Base-by-base conservation (phyloP, 768 basidiomycete genomes). In the Plicaturopsis crispa region DNA sequence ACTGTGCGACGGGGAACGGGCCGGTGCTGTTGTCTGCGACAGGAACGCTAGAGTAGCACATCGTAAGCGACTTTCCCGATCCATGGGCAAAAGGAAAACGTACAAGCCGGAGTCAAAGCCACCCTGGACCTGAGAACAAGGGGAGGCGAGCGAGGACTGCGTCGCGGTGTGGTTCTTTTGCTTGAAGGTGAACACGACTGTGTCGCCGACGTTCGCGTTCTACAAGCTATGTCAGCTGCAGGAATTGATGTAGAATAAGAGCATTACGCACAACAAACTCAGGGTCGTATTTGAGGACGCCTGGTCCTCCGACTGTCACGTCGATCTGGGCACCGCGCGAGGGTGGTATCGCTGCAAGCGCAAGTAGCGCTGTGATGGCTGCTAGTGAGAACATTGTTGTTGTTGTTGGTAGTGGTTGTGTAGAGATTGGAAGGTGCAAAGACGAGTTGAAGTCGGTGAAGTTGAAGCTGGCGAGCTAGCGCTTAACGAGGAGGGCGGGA, bases 81-180 rank as follows among this genome's bases (percentile, higher is more conserved):
- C 26, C 26, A 28, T 14, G 26, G 26, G 14, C 26, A 8, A 28
- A 28, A 28, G 10, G 10, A 28, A 14, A 28, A 28, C 26, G 54
- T 43, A 79, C 77, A 76, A 78, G 44, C 69, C 72, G 31, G 74
- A 65, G 50, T 80, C 75, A 46, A 81, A 78, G 10, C 76, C 78
- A 39, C 51, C 59, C 0, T 50, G 36, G 7, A 56, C 35, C 5
- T 56, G 57, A 0, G 50, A 33, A 45, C 78, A 81, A 4, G 78
- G 78, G 10, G 47, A 54, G 0, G 50, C 56, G n/a, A 80, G 61
- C 1, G 71, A 57, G 4, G 74, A 77, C 43, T 78, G 77, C 1
- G 75, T 77, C 14, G 63, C 73, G 6, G 75, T 78, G 40, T 74
- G 77, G 50, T 79, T 81, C 49, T 74, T 69, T 53, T 72, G 70